Evolutionary conservation across 768 basidiomycete species (phyloP).

Genomic region (Leccinum truebloodii): DNA sequence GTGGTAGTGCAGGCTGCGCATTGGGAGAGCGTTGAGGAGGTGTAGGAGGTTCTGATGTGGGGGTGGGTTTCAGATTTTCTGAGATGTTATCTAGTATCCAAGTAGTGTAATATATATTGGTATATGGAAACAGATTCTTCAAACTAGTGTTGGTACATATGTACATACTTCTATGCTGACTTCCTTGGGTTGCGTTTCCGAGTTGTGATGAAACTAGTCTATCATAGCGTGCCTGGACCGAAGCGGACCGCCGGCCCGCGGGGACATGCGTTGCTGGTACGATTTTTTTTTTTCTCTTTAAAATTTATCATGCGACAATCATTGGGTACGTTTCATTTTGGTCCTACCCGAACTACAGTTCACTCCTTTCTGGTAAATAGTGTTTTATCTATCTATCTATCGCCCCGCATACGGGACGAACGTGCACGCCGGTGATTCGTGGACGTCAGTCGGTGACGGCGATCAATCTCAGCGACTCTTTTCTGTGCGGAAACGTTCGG

Average conservation of each 20-base stretch:
- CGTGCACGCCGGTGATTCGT: constrained; percentile 2
- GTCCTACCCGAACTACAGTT: background rate
- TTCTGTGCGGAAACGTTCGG: background rate
- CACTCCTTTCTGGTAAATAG: background rate
- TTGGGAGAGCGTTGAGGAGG: constrained; percentile 21
- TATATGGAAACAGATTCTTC: too few species aligned
- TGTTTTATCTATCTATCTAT: background rate
- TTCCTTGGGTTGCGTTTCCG: background rate
- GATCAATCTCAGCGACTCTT: background rate
- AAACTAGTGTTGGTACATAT: too few species aligned
- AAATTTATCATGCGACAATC: background rate
- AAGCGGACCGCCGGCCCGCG: constrained; percentile 2
- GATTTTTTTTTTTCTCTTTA: background rate
- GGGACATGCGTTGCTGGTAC: background rate
- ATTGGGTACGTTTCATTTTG: background rate
- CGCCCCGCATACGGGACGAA: background rate
- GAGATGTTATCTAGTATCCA: background rate
- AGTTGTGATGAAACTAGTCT: too few species aligned
- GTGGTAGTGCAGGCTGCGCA: constrained; percentile 66
- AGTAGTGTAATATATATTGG: background rate
- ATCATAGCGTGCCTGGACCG: background rate
- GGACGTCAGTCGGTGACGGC: background rate
- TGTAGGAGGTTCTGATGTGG: background rate
- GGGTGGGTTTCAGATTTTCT: background rate
- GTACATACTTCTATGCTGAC: background rate